A percentile compares a stretch with the other conserved stretches of the same genome.
Conservation (phyloP, 306 rosid species). For the Vigna reflexopilosa region DNA sequence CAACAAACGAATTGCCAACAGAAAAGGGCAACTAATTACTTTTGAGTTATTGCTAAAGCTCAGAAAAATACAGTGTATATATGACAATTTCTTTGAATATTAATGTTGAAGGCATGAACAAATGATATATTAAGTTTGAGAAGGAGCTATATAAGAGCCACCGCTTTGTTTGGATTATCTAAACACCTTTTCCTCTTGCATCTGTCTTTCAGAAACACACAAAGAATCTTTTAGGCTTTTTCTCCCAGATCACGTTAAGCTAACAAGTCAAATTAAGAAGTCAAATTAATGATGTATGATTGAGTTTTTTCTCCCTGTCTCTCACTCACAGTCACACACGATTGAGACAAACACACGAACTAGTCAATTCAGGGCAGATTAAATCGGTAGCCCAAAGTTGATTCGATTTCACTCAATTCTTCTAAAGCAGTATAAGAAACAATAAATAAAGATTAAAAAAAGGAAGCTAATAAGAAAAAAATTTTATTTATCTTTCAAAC, state of each 20-base stretch:
- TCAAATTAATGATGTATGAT: conserved; percentile 26
- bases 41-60: not conserved
- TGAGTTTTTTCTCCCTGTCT: conserved; percentile 5
- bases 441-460: not conserved
- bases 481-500: not conserved
- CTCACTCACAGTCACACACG: conserved; percentile 11
- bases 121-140: conserved; percentile 22
- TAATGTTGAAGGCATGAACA: conserved; percentile 17
- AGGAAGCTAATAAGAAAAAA: not conserved
- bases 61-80: not conserved
- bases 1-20: not conserved
- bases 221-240: conserved; percentile 32
- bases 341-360: conserved; percentile 6
- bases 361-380: not conserved
- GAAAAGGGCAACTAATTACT: not conserved
- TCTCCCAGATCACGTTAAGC: conserved; percentile 45
- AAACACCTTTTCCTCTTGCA: conserved; percentile 36
- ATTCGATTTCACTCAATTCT: conserved; percentile 1
- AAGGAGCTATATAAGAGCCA: not conserved
- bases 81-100: conserved; percentile 5
- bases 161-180: conserved; percentile 37
- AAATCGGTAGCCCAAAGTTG: not conserved
- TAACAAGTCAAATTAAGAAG: conserved; percentile 29
- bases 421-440: not conserved
- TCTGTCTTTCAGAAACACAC: conserved; percentile 18